Evolutionary conservation across 2,329 filamentous ascomycete genomes (phyloP).

Genomic region (Botrytis elliptica): DNA sequence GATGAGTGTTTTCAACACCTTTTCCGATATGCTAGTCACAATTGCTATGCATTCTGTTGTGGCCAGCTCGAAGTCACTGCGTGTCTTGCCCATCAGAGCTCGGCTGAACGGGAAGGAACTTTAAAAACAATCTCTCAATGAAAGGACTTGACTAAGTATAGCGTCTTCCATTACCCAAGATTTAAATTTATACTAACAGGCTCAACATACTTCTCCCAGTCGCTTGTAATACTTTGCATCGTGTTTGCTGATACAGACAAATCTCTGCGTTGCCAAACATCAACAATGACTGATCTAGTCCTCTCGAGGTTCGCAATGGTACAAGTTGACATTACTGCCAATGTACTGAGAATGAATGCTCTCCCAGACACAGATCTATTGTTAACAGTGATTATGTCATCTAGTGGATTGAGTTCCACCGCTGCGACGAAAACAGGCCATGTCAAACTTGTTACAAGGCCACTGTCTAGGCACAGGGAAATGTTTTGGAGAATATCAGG

Average conservation of each 20-base stretch:
- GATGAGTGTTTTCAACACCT: background rate
- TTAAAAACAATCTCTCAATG: background rate
- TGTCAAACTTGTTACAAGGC: background rate
- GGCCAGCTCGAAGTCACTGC: background rate
- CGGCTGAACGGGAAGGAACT: background rate
- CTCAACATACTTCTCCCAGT: background rate
- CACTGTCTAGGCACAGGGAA: background rate
- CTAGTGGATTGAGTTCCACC: background rate
- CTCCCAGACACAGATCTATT: background rate
- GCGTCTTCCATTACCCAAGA: background rate
- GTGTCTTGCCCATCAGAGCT: background rate
- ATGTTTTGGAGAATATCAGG: background rate
- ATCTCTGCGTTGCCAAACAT: background rate
- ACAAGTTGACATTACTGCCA: background rate
- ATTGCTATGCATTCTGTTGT: background rate
- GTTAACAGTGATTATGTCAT: background rate
- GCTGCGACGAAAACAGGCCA: background rate
- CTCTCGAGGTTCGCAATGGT: background rate
- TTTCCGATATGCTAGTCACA: background rate
- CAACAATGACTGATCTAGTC: background rate
- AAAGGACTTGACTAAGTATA: background rate
- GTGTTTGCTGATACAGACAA: background rate
- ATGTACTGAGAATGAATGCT: background rate
- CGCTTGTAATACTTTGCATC: background rate
- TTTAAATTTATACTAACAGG: background rate